Evolutionary conservation across 164 flowering plant species (phyloP), one percentile per base, ranked within the genome.

Genomic region (Magnolia officinalis): DNA sequence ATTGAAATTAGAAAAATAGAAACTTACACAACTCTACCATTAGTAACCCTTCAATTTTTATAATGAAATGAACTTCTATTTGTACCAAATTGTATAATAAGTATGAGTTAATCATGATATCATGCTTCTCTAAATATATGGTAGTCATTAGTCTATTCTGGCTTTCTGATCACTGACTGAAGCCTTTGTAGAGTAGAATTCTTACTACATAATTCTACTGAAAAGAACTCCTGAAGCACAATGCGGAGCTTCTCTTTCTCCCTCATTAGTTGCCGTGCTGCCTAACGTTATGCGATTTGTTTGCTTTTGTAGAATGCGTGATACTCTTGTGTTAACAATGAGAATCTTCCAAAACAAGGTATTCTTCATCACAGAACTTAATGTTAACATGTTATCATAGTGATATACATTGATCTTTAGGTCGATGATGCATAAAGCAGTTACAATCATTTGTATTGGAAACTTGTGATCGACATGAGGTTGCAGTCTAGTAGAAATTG

Each of bases 271-370:
- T 45, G 0, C 16, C 1, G 11, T 45, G 20, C 55, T 24, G 8
- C 74, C 78, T 84, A 45, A 75, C 29, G 21, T 77, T 64, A 72
- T 79, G 68, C 21, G 65, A 52, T 76, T 78, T 21, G 24, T 72
- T 55, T 84, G 20, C 64, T 77, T 72, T 77, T 86, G 86, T 75
- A 94, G 97, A 74, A 81, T 86, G 87, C 95, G 98, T n/a, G 97
- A 94, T 77, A 84, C 90, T 31, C 82, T 94, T 71, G 98, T 92
- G 63, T 81, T 94, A 88, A 90, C 92, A 31, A 88, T 92, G 89
- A 86, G 98, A 85, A 86, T 82, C 87, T 91, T 94, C 85, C 96
- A 88, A 77, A 89, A 83, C 89, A 91, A 90, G 97, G 98, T 94
- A 91, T 69, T 71, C 20, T 80, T 75, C 78, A 23, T 21, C 29